phyloP scores from a whole-genome alignment of 2,329 filamentous ascomycete genomes.

The Cercospora sesami region DNA sequence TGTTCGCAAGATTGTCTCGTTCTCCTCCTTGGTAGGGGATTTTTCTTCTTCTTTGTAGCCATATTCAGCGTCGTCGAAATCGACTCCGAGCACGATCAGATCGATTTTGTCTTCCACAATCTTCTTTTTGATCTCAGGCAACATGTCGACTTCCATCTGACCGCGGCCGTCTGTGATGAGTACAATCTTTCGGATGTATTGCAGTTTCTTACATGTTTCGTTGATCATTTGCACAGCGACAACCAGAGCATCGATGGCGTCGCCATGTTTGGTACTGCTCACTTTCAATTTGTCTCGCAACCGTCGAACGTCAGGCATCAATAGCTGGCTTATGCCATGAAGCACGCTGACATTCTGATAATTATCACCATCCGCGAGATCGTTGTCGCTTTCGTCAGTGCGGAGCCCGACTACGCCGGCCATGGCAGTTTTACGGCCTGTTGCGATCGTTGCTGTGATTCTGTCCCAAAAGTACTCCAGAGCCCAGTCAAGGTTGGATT shows the following conservation, averaged over 20 bases:
- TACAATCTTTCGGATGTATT: constrained; percentile 77
- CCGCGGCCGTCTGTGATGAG: constrained; percentile 81
- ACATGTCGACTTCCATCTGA: constrained; percentile 68
- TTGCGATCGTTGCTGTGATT: constrained; percentile 69
- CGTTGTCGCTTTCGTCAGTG: constrained; percentile 72
- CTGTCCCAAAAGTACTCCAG: constrained; percentile 96
- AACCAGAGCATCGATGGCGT: constrained; percentile 82
- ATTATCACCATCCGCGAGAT: constrained; percentile 64
- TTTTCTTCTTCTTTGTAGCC: constrained; percentile 93
- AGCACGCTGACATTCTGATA: constrained; percentile 82
- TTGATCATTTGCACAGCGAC: constrained; percentile 85
- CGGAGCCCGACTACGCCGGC: constrained; percentile 80
- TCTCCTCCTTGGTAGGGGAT: constrained; percentile 65
- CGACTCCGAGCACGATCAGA: constrained; percentile 77
- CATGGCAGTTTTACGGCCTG: constrained; percentile 71
- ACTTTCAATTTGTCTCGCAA: constrained; percentile 66
- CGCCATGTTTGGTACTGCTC: constrained; percentile 68
- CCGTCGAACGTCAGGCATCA: constrained; percentile 68
- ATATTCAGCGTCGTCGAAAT: constrained; percentile 89
- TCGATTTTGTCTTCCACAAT: constrained; percentile 76
- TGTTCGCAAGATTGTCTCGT: constrained; percentile 67
- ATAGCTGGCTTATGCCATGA: constrained; percentile 60
- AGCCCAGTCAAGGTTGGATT: constrained; percentile 83
- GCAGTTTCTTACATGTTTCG: constrained; percentile 74
- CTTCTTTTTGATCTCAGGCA: constrained; percentile 69